Conservation (phyloP, 2,329 filamentous ascomycete genomes). For the Fusarium succisae region DNA sequence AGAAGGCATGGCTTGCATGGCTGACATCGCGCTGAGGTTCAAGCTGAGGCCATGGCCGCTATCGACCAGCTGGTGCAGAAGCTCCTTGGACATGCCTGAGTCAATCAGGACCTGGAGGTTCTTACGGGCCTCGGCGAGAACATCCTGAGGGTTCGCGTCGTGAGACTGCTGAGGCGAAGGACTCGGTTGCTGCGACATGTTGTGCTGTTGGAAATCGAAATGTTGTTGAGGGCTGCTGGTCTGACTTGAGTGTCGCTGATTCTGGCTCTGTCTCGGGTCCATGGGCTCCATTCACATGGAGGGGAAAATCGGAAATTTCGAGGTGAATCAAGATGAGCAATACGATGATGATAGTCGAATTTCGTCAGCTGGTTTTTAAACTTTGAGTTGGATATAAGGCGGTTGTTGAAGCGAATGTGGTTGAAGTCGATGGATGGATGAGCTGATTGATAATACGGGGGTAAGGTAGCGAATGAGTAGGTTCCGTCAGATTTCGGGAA, state of each 20-base stretch:
- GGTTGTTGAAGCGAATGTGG: conserved; percentile 33
- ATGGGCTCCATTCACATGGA: conserved; percentile 43
- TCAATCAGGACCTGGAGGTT: conserved; percentile 58
- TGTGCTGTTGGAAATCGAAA: conserved; percentile 34
- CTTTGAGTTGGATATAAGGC: not conserved
- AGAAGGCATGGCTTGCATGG: conserved; percentile 22
- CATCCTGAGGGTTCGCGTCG: conserved; percentile 53
- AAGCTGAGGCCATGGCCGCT: conserved; percentile 48
- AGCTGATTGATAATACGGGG: conserved; percentile 25
- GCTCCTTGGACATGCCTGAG: conserved; percentile 55
- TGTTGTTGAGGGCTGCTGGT: conserved; percentile 42
- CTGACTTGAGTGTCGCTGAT: conserved; percentile 27
- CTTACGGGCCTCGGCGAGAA: conserved; percentile 56
- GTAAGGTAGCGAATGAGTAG: conserved; percentile 17
- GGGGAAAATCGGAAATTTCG: conserved; percentile 40
- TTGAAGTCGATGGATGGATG: conserved; percentile 23
- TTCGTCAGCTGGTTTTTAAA: not conserved
- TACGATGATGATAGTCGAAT: not conserved
- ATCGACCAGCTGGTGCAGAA: conserved; percentile 54
- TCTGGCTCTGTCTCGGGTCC: conserved; percentile 43
- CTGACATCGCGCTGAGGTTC: conserved; percentile 21
- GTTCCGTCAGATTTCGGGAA: conserved; percentile 9
- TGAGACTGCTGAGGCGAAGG: conserved; percentile 42
- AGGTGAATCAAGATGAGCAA: conserved; percentile 22
- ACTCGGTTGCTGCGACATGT: conserved; percentile 39